Evolutionary conservation across 176 grass and related monocot genomes (phyloP), one percentile per base, ranked within the genome.

Genomic region (Ampelocalamus luodianensis): DNA sequence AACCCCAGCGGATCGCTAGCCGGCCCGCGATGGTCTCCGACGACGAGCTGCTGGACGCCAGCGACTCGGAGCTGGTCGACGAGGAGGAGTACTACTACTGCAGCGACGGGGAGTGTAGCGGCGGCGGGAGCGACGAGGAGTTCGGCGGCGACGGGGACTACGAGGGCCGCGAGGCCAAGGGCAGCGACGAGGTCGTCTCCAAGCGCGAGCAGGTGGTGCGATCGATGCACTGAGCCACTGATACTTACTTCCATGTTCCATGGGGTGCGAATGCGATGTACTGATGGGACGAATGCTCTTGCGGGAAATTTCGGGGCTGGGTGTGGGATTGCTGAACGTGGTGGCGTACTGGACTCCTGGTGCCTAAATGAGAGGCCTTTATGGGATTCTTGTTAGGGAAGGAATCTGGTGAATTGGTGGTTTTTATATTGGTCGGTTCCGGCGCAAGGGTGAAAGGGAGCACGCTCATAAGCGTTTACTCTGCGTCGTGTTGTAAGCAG

Each of bases 11-110:
- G 24, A 40, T 26, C 54, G 64, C 15, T 29, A 29, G 29, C 38
- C 64, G 3, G 46, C 74, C 53, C 9, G 77, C 60, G 66, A 82
- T 82, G 80, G 53, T 58, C 80, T 17, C 68, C 51, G 81, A 49
- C 42, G 55, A 73, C 16, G 68, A 73, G 17, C 16, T 36, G 16
- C 54, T 18, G 38, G 68, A 39, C 53, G 68, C 16, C n/a, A 62
- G 53, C 16, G 54, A 34, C 51, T 0, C 16, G 18, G 80, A 82
- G 66, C 51, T 71, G 38, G 5, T 72, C 53, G 63, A 50, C 63
- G 78, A 38, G 3, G 63, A 48, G 45, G 63, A 80, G 5, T 67
- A 68, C 78, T 53, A 36, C 78, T 62, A 83, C 55, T 63, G 55
- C 24, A 83, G 80, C 68, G 81, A 83, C 6, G n/a, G 8, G 67